Evolutionary conservation across 2,329 filamentous ascomycete genomes (phyloP).

Genomic region (Magnaporthales sp.): DNA sequence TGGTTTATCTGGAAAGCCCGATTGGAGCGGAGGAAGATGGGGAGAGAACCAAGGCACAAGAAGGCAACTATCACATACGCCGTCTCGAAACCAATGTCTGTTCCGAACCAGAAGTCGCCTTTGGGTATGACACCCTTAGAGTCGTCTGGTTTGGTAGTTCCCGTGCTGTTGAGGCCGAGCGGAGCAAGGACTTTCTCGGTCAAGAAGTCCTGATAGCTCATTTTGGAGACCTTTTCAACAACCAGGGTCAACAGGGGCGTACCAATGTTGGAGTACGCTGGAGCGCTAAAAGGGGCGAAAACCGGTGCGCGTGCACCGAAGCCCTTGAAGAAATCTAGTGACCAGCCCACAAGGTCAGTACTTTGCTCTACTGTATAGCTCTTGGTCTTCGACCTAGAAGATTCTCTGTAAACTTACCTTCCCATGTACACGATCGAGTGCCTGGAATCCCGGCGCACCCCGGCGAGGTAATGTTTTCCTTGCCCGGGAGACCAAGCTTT

Average conservation of each 20-base stretch:
- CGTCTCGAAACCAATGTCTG: conserved; percentile 23
- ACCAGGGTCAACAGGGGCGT: conserved; percentile 35
- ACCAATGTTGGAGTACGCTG: conserved; percentile 40
- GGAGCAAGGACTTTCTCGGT: conserved; percentile 29
- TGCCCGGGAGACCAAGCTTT: background rate
- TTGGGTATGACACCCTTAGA: conserved; percentile 25
- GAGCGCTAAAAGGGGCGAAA: conserved; percentile 32
- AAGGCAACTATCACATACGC: conserved; percentile 17
- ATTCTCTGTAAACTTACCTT: background rate
- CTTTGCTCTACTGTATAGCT: background rate
- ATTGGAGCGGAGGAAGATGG: background rate
- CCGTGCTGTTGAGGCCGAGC: conserved; percentile 31
- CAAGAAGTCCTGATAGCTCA: conserved; percentile 28
- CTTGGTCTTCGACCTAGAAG: background rate
- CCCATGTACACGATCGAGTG: background rate
- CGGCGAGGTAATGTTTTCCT: background rate
- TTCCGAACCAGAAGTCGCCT: conserved; percentile 24
- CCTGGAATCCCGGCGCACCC: conserved; percentile 1
- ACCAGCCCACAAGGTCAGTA: background rate
- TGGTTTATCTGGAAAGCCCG: background rate
- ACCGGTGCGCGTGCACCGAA: conserved; percentile 24
- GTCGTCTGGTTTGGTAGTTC: conserved; percentile 22
- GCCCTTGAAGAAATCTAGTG: conserved; percentile 17
- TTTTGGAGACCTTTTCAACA: conserved; percentile 33
- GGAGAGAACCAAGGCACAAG: background rate